Conservation (phyloP, 345 rosid species). For the Turritis glabra region DNA sequence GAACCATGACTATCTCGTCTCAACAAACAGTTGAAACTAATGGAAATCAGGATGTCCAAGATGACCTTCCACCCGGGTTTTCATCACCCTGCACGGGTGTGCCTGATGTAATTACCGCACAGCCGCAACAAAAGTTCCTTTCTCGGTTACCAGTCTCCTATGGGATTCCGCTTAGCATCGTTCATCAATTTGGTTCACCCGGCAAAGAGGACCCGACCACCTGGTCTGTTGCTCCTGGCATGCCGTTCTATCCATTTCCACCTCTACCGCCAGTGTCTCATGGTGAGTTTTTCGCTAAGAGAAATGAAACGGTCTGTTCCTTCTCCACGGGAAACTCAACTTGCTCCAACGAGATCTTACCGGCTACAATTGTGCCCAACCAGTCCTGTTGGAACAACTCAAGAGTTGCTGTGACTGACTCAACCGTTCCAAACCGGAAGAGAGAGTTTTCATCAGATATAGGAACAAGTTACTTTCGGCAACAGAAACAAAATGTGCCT, state of each 20-base stretch:
- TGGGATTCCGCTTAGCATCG: conserved; percentile 72
- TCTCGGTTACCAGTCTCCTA: conserved; percentile 71
- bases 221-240: conserved; percentile 85
- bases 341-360: conserved; percentile 41
- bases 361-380: conserved; percentile 37
- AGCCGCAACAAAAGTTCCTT: conserved; percentile 60
- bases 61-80: conserved; percentile 90
- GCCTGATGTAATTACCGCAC: conserved; percentile 44
- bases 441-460: conserved; percentile 58
- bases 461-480: conserved; percentile 76
- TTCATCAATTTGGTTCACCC: conserved; percentile 65
- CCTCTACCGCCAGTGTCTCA: conserved; percentile 72
- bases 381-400: conserved; percentile 40
- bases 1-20: conserved; percentile 30
- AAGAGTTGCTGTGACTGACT: conserved; percentile 28
- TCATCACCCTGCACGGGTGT: conserved; percentile 52
- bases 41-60: conserved; percentile 46
- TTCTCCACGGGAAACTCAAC: conserved; percentile 22
- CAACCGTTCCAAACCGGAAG: conserved; percentile 49
- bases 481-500: conserved; percentile 66
- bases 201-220: conserved; percentile 44
- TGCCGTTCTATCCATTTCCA: conserved; percentile 87
- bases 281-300: conserved; percentile 36
- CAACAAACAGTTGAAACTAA: conserved; percentile 21
- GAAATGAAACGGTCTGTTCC: conserved; percentile 35